phyloP scores from a whole-genome alignment of 768 basidiomycete species.

The Mycena rebaudengoi region DNA sequence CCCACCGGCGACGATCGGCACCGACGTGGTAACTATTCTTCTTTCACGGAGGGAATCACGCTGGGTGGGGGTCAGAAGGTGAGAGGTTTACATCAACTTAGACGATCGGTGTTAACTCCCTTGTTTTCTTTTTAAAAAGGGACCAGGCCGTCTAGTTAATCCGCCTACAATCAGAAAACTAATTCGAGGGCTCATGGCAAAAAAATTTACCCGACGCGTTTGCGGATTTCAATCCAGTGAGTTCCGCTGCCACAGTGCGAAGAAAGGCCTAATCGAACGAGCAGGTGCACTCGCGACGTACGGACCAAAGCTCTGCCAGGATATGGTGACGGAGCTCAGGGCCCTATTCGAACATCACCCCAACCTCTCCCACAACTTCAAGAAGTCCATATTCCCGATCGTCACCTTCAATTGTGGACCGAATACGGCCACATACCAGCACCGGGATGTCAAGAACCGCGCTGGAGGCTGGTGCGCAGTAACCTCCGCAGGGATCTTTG shows the following conservation, averaged over 20 bases:
- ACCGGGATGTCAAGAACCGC: conserved; percentile 37
- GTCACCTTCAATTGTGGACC: conserved; percentile 1
- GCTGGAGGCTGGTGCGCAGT: conserved; percentile 38
- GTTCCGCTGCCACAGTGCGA: not conserved
- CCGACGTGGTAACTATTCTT: too few relatives aligned
- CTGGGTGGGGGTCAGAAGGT: too few relatives aligned
- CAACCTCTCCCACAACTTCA: conserved; percentile 29
- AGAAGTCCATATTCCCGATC: conserved; percentile 37
- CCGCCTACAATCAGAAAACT: too few relatives aligned
- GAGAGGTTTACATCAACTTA: too few relatives aligned
- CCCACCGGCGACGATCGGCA: too few relatives aligned
- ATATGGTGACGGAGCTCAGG: conserved; percentile 20
- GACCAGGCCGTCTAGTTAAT: too few relatives aligned
- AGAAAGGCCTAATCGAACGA: too few relatives aligned
- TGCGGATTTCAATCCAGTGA: conserved; percentile 33
- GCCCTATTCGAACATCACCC: conserved; percentile 15
- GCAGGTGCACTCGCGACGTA: conserved; percentile 29
- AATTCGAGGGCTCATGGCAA: not conserved
- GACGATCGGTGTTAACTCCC: too few relatives aligned
- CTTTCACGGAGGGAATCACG: too few relatives aligned
- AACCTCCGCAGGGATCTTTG: conserved; percentile 32
- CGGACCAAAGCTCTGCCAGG: conserved; percentile 29
- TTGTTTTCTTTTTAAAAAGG: too few relatives aligned
- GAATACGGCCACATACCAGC: too few relatives aligned
- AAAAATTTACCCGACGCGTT: conserved; percentile 18